Conservation (phyloP, 306 rosid species). For the Trichosanthes truncata region DNA sequence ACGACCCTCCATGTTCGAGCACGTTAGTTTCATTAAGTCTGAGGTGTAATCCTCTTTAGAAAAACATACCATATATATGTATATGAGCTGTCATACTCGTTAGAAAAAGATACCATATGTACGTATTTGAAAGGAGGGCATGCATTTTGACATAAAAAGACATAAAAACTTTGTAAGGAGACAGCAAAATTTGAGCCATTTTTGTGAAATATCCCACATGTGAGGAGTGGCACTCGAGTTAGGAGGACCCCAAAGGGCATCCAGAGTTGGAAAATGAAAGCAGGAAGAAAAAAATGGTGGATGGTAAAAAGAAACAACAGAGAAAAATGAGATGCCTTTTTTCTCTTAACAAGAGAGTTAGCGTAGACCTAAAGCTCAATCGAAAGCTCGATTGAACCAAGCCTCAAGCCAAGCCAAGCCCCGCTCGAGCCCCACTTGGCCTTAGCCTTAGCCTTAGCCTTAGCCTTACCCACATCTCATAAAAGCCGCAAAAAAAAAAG, state of each 20-base stretch:
- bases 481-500: not conserved
- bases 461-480: not conserved
- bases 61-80: too few relatives aligned
- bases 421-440: not conserved
- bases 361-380: conserved; percentile 14
- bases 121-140: not conserved
- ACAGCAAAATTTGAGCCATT: not conserved
- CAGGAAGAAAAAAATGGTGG: not conserved
- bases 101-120: too few relatives aligned
- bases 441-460: not conserved
- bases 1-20: too few relatives aligned
- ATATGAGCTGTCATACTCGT: too few relatives aligned
- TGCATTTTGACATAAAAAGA: not conserved
- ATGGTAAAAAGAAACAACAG: not conserved
- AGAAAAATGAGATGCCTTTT: not conserved
- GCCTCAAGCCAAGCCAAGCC: not conserved
- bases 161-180: not conserved
- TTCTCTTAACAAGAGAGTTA: not conserved
- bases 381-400: not conserved
- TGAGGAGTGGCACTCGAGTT: not conserved
- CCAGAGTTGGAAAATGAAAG: not conserved
- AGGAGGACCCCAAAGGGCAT: not conserved
- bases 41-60: too few relatives aligned
- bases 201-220: not conserved
- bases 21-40: too few relatives aligned